A percentile compares a stretch with the other conserved stretches of the same genome.
These are phyloP conservation scores for Porphyra umbilicalis DNA, from an alignment of 31 red algal genomes.

Conservation along the genomic window DNA sequence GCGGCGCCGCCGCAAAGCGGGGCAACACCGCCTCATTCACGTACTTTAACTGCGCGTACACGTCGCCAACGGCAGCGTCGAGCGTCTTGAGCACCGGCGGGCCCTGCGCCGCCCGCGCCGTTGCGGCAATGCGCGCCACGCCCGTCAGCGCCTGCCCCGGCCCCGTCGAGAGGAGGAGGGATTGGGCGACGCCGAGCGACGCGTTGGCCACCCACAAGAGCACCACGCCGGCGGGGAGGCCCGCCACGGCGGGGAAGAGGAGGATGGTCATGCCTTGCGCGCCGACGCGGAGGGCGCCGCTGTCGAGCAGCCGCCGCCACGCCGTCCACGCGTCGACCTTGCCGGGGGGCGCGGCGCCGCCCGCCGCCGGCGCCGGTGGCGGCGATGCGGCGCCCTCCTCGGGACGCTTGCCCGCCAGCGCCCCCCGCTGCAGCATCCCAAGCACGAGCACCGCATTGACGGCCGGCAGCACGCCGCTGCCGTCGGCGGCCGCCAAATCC, in stretches of 20 bases:
- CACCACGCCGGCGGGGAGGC: conserved; percentile 25
- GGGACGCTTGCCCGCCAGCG: background rate
- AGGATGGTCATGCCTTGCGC: conserved; percentile 31
- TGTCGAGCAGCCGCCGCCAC: background rate
- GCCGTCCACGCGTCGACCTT: background rate
- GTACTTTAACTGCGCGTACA: conserved; percentile 19
- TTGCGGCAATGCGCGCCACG: conserved; percentile 8
- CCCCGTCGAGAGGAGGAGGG: conserved; percentile 4
- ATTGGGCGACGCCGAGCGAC: conserved; percentile 6
- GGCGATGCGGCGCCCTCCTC: background rate
- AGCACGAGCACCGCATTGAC: conserved; percentile 10
- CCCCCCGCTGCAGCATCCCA: conserved; percentile 7
- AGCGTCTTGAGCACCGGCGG: conserved; percentile 30
- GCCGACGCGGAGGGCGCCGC: conserved; percentile 10
- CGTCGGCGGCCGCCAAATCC: conserved; percentile 28
- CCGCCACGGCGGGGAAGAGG: conserved; percentile 13
- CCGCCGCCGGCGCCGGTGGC: background rate
- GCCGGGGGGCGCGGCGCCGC: background rate
- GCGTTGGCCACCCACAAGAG: conserved; percentile 31
- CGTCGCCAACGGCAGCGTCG: conserved; percentile 18
- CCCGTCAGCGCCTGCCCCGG: conserved; percentile 1
- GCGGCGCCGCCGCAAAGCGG: background rate
- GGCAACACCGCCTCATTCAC: conserved; percentile 24
- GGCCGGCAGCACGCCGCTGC: conserved; percentile 20
- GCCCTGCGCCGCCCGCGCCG: conserved; percentile 7